Percentiles rank a stretch among this genome's conserved stretches.
Conservation (phyloP, 139 green algal species). For the Chlorella vulgaris region DNA sequence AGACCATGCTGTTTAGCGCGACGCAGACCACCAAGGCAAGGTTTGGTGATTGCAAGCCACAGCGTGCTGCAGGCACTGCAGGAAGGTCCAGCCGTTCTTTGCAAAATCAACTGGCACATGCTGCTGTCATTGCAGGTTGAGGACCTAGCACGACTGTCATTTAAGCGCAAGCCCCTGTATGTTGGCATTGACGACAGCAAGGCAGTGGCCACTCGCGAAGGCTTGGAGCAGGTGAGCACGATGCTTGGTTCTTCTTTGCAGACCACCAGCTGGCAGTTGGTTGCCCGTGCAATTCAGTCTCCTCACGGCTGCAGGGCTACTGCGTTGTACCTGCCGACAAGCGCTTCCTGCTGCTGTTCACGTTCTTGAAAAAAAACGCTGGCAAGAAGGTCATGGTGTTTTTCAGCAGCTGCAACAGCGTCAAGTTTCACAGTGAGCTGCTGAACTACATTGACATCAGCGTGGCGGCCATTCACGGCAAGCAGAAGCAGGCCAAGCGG, state of each 20-base stretch:
- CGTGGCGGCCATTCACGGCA: constrained; percentile 95
- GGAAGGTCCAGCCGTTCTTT: neutral
- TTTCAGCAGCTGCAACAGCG: constrained; percentile 90
- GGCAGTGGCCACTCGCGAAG: constrained; percentile 76
- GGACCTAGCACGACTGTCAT: constrained; percentile 94
- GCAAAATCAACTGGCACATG: no score
- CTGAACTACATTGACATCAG: constrained; percentile 99
- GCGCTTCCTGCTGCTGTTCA: constrained; percentile 98
- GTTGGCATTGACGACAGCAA: constrained; percentile 94
- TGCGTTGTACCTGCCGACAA: constrained; percentile 88
- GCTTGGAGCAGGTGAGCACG: constrained; percentile 74
- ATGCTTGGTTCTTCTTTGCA: neutral
- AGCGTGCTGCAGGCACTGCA: no score
- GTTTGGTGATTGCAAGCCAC: no score
- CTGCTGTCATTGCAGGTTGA: constrained; percentile 77
- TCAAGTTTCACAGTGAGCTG: constrained; percentile 98
- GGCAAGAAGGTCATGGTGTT: constrained; percentile 99
- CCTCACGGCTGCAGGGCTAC: constrained; percentile 87
- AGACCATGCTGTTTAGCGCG: constrained; percentile 98
- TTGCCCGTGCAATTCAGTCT: no score
- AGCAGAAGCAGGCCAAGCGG: constrained; percentile 98
- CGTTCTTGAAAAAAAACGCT: constrained; percentile 98
- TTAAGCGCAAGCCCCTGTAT: constrained; percentile 94
- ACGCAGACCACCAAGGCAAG: constrained; percentile 98
- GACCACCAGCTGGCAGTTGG: neutral